Base-by-base conservation (phyloP, 2,329 filamentous ascomycete genomes). In the Phialophora macrospora region DNA sequence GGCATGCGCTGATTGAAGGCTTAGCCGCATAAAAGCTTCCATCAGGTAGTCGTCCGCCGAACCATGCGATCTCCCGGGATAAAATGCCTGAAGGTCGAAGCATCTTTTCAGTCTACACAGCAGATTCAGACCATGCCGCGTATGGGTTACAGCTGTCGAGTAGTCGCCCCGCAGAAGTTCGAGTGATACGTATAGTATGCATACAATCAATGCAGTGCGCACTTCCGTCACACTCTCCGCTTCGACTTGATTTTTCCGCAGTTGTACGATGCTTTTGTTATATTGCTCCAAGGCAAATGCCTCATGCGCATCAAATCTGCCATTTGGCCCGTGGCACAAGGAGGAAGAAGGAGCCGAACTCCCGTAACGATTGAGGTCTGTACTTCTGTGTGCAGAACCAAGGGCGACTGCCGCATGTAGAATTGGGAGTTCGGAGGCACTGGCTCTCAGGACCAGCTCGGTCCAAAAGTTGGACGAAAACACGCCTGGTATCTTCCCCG, bases 91-190 rank as follows among this genome's bases (percentile, higher is more conserved):
- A 11, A 9, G n/a, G 11, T 46, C 55, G n/a, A 58, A 28, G 22
- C 38, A 34, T 34, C 32, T 38, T 14, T 44, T 24, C 22, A 58
- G n/a, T 44, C 32, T 46, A 20, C 9, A 22, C n/a, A 46, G 38
- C 20, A 58, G 34, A 30, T 46, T 58, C 20, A 58, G 28, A 20
- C 55, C 55, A 34, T 58, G 55, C n/a, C 55, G 32, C 2, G 55
- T 34, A 28, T 58, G 55, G 9, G 26, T 44, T 8, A 46, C 22
- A 26, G 55, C 55, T 41, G 55, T 58, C 26, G 32, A 14, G 38
- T 58, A 58, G 38, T 58, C 34, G 17, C 55, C 55, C 20, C 55
- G 55, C 26, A 58, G 55, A n/a, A 58, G 34, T 58, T 58, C 55
- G 9, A 58, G 38, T 20, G 32, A 41, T 14, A 58, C 32, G n/a